Conservation (phyloP, 2,329 filamentous ascomycete genomes). For the Diaporthe citri region DNA sequence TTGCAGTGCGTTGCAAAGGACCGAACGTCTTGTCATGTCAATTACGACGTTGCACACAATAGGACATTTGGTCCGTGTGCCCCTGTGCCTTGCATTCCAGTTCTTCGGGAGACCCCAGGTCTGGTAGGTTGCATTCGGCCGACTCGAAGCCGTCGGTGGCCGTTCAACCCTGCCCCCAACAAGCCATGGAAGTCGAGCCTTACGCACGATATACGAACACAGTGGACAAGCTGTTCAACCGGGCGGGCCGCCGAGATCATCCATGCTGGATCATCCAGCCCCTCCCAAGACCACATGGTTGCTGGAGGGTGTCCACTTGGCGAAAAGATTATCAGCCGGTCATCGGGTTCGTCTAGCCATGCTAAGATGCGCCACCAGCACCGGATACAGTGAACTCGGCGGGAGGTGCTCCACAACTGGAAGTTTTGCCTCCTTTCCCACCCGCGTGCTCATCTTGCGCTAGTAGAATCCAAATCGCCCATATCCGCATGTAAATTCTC, state of each 20-base stretch:
- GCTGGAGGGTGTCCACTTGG: slow-evolving; percentile 19
- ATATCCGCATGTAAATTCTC: slow-evolving; percentile 33
- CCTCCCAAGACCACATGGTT: neutral
- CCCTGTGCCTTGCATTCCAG: slow-evolving; percentile 29
- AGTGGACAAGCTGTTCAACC: neutral
- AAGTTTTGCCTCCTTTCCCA: slow-evolving; percentile 15
- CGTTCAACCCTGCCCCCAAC: neutral
- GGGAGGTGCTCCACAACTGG: slow-evolving; percentile 17
- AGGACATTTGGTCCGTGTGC: slow-evolving; percentile 27
- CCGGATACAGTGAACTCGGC: neutral
- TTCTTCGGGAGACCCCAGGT: slow-evolving; percentile 22
- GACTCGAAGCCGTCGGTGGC: neutral
- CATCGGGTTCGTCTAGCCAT: slow-evolving; percentile 5
- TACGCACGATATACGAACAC: neutral
- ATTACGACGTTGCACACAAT: slow-evolving; percentile 22
- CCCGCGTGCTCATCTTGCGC: slow-evolving; percentile 6
- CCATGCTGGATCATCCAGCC: neutral
- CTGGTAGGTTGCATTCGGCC: slow-evolving; percentile 19
- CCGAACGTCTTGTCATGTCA: slow-evolving; percentile 27
- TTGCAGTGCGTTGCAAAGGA: slow-evolving; percentile 10
- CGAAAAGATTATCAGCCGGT: slow-evolving; percentile 2
- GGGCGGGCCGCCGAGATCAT: neutral
- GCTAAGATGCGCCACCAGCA: slow-evolving; percentile 19
- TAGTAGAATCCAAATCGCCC: slow-evolving; percentile 20
- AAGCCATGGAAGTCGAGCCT: neutral